These are phyloP conservation scores for Fraxinus cuspidata DNA, from an alignment of 257 asterid species.

Conservation along the genomic window DNA sequence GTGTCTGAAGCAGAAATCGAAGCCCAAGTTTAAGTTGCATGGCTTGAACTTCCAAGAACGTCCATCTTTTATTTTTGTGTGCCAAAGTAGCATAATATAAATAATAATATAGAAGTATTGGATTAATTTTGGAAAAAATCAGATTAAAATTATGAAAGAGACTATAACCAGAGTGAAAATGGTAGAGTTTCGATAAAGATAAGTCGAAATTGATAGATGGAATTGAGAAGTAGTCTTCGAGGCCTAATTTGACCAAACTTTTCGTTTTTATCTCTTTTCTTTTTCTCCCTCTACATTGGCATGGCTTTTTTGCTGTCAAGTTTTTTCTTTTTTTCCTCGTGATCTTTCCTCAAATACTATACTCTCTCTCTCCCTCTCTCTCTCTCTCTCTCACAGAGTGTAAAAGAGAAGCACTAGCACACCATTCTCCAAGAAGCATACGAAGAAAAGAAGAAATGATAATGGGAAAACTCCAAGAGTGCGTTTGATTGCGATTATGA, in stretches of 20 bases:
- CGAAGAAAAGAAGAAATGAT: background rate
- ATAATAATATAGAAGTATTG: background rate
- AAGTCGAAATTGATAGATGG: conserved; percentile 63
- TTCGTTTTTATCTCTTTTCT: conserved; percentile 57
- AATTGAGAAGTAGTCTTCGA: conserved; percentile 77
- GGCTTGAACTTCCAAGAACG: conserved; percentile 54
- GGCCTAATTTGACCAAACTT: conserved; percentile 91
- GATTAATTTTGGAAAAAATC: conserved; percentile 7
- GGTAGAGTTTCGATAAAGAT: conserved; percentile 87
- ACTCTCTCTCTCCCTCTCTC: conserved; percentile 21
- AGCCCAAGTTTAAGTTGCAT: conserved; percentile 57
- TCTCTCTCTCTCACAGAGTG: conserved; percentile 29
- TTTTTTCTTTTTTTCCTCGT: conserved; percentile 39
- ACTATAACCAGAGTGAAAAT: conserved; percentile 40
- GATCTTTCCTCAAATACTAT: conserved; percentile 22
- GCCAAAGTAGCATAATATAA: too few species aligned
- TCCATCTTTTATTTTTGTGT: background rate
- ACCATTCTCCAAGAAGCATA: conserved; percentile 42
- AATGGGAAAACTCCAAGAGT: background rate
- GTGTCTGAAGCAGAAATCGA: conserved; percentile 47
- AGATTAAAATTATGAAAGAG: background rate
- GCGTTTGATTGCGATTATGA: too few species aligned
- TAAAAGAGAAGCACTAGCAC: conserved; percentile 43
- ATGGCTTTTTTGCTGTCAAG: conserved; percentile 86
- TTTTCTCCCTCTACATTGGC: conserved; percentile 47